Evolutionary conservation across 1,284 basidiomycete genomes (phyloP).

Genomic region (Malassezia globosa): DNA sequence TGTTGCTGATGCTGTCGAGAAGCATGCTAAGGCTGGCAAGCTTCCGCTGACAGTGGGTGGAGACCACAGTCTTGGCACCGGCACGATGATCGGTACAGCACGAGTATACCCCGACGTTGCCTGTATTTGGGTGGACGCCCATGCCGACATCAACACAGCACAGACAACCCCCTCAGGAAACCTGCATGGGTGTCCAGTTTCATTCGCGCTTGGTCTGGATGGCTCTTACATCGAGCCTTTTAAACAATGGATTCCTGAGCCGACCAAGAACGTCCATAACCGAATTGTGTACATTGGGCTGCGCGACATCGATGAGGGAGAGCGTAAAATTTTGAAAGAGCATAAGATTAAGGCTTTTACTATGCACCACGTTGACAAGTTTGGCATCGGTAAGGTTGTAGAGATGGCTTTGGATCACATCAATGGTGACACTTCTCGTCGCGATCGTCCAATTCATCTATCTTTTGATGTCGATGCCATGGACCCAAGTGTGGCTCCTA

Average conservation of each 20-base stretch:
- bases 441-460: constrained; percentile 76
- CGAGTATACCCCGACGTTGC: constrained; percentile 57
- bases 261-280: constrained; percentile 54
- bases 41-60: constrained; percentile 89
- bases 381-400: constrained; percentile 73
- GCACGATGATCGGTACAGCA: constrained; percentile 47
- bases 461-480: constrained; percentile 81
- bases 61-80: constrained; percentile 65
- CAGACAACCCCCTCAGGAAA: constrained; percentile 76
- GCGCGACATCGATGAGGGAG: constrained; percentile 79
- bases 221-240: constrained; percentile 42
- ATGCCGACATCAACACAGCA: constrained; percentile 84
- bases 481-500: constrained; percentile 85
- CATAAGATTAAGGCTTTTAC: constrained; percentile 82
- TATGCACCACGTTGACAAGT: constrained; percentile 97
- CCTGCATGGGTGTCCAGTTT: constrained; percentile 94
- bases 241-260: constrained; percentile 39
- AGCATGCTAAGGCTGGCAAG: constrained; percentile 64
- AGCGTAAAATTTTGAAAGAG: constrained; percentile 76
- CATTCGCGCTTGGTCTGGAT: constrained; percentile 60
- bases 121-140: constrained; percentile 66
- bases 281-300: constrained; percentile 87
- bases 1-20: constrained; percentile 65
- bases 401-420: constrained; percentile 91
- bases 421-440: constrained; percentile 53